Percentiles rank a stretch among this genome's conserved stretches.
These are phyloP conservation scores for Ascochyta pisi DNA, from an alignment of 2,329 filamentous ascomycete species.

Conservation along the genomic window DNA sequence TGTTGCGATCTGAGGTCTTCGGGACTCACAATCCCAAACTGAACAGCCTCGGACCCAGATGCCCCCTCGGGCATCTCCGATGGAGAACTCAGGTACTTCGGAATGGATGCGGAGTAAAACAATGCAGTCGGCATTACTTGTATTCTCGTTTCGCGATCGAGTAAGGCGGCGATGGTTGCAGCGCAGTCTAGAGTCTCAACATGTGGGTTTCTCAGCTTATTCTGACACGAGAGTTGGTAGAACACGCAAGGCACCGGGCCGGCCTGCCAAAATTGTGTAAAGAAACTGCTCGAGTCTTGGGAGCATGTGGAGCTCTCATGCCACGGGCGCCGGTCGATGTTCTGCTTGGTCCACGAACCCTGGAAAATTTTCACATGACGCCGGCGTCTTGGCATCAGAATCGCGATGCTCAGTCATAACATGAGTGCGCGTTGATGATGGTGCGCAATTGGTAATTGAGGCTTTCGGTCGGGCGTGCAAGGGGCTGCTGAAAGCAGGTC, in stretches of 20 bases:
- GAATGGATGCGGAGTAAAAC: conserved; percentile 6
- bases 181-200: conserved; percentile 40
- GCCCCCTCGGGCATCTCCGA: conserved; percentile 20
- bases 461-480: conserved; percentile 7
- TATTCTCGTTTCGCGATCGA: conserved; percentile 23
- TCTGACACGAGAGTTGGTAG: conserved; percentile 26
- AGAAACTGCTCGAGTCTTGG: conserved; percentile 30
- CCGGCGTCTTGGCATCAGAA: conserved; percentile 37
- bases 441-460: conserved; percentile 32
- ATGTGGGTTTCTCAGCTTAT: conserved; percentile 29
- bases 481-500: conserved; percentile 12
- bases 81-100: conserved; percentile 5
- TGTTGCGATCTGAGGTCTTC: conserved; percentile 16
- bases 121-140: not conserved
- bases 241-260: conserved; percentile 25
- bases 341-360: conserved; percentile 27
- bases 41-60: conserved; percentile 8
- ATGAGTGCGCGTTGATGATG: conserved; percentile 23
- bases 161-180: conserved; percentile 21
- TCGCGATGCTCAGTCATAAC: conserved; percentile 20
- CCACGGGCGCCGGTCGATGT: conserved; percentile 23
- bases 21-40: conserved; percentile 3
- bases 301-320: conserved; percentile 35
- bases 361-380: conserved; percentile 42
- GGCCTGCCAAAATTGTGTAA: conserved; percentile 29